Conservation (phyloP, 2,329 filamentous ascomycete genomes). For the Fusarium equiseti region DNA sequence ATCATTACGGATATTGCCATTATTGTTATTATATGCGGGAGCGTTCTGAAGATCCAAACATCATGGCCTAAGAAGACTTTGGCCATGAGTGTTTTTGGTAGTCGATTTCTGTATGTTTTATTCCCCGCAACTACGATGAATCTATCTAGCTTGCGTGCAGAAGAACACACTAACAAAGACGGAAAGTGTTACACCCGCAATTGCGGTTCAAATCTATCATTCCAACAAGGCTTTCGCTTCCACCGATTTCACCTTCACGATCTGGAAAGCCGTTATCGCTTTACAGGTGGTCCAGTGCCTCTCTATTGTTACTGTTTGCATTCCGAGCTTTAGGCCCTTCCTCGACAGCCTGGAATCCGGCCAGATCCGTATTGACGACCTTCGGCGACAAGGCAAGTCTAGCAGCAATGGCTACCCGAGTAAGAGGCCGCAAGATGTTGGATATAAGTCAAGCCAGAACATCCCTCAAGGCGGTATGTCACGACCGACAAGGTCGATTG, state of each 20-base stretch:
- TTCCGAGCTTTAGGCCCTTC: background rate
- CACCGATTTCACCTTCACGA: background rate
- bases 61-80: constrained; percentile 45
- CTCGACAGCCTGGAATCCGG: background rate
- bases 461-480: background rate
- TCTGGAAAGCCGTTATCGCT: background rate
- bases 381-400: background rate
- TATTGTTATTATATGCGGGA: constrained; percentile 46
- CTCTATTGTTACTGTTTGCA: background rate
- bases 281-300: background rate
- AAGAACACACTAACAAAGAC: background rate
- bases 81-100: constrained; percentile 49
- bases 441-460: background rate
- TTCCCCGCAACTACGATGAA: background rate
- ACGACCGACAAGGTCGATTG: background rate
- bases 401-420: background rate
- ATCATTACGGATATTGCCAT: constrained; percentile 48
- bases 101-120: constrained; percentile 8
- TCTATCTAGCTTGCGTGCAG: background rate
- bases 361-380: background rate
- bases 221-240: background rate
- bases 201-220: background rate
- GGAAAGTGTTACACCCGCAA: background rate
- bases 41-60: constrained; percentile 47
- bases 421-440: background rate